Conservation (phyloP, 176 grass and related monocot genomes). For the Canna indica region DNA sequence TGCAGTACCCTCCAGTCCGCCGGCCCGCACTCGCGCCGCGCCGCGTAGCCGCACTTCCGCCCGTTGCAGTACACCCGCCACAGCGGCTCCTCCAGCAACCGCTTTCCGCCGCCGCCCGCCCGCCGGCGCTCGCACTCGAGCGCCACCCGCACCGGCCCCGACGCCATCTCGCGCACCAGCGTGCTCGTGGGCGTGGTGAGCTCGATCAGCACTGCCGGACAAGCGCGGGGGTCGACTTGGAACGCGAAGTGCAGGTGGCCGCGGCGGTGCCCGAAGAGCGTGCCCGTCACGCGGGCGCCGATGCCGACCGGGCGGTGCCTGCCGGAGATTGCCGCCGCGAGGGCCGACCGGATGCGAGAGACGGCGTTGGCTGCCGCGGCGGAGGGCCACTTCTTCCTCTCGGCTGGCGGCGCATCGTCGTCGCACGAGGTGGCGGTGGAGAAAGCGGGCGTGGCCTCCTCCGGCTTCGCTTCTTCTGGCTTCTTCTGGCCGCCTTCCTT, state of each 20-base stretch:
- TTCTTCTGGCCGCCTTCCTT: conserved; percentile 38
- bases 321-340: conserved; percentile 49
- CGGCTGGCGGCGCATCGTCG: conserved; percentile 17
- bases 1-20: conserved; percentile 57
- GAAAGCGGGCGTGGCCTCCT: conserved; percentile 26
- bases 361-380: conserved; percentile 28
- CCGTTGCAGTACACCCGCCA: conserved; percentile 95
- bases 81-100: conserved; percentile 51
- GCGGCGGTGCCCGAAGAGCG: conserved; percentile 71
- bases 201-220: conserved; percentile 72
- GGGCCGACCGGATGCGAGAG: conserved; percentile 39
- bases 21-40: conserved; percentile 53
- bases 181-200: conserved; percentile 59
- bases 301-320: conserved; percentile 28
- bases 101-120: conserved; percentile 8
- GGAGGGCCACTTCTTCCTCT: not conserved
- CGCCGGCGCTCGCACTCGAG: conserved; percentile 56
- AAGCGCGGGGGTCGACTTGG: conserved; percentile 56
- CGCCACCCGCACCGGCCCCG: conserved; percentile 76
- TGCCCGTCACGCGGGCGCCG: conserved; percentile 63
- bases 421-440: conserved; percentile 25
- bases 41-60: conserved; percentile 73
- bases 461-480: too few relatives aligned
- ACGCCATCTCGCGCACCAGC: conserved; percentile 94
- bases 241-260: conserved; percentile 72